Conservation (phyloP, 2,329 filamentous ascomycete species). For the Cytospora mali region DNA sequence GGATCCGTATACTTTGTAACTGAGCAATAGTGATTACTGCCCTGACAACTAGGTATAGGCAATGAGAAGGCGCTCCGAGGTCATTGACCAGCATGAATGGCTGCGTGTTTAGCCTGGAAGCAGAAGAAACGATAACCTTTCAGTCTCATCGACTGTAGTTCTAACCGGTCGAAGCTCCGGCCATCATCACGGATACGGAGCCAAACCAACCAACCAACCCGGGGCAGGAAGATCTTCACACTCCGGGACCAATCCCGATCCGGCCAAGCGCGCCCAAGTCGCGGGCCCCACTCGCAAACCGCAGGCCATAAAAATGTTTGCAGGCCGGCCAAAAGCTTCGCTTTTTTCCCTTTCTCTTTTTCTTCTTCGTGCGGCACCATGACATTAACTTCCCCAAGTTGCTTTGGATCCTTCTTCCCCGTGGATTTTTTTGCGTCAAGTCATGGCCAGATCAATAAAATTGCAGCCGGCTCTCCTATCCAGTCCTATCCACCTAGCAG, state of each 20-base stretch:
- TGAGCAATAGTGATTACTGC: too few species aligned
- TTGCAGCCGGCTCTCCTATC: conserved; percentile 68
- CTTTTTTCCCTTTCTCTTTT: conserved; percentile 49
- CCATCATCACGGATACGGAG: neutral
- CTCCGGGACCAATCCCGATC: conserved; percentile 8
- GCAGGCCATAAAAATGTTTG: conserved; percentile 30
- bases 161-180: too few species aligned
- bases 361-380: conserved; percentile 79
- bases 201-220: neutral
- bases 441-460: conserved; percentile 76
- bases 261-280: neutral
- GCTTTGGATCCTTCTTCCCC: conserved; percentile 63
- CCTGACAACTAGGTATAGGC: too few species aligned
- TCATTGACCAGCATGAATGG: too few species aligned
- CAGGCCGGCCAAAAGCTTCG: conserved; percentile 24
- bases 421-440: conserved; percentile 68
- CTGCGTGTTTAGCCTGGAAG: too few species aligned
- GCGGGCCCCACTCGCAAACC: conserved; percentile 7
- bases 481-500: conserved; percentile 45
- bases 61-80: too few species aligned
- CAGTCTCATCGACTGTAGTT: too few species aligned
- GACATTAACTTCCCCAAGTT: conserved; percentile 76
- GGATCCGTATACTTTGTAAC: too few species aligned
- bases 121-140: too few species aligned
- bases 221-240: conserved; percentile 20